Percentiles rank a stretch among this genome's conserved stretches.
Conservation (phyloP, 805 yeast genomes). For the Kuraishia piskuri region DNA sequence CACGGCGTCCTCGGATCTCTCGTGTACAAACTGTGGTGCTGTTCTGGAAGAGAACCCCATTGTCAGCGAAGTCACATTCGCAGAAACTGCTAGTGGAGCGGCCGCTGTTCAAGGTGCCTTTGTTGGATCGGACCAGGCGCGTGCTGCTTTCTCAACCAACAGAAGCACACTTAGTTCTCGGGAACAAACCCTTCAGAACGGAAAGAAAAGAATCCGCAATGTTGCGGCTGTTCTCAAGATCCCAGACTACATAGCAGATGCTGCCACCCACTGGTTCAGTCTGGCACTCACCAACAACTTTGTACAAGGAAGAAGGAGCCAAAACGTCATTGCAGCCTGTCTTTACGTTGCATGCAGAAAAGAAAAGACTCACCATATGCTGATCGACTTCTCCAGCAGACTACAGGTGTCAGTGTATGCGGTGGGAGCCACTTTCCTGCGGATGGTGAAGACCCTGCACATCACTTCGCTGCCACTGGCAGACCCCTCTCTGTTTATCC, state of each 20-base stretch:
- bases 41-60: conserved; percentile 90
- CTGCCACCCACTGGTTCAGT: conserved; percentile 85
- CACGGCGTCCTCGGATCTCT: conserved; percentile 64
- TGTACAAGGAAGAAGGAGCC: conserved; percentile 95
- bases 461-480: conserved; percentile 76
- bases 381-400: conserved; percentile 88
- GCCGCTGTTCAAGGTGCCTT: conserved; percentile 94
- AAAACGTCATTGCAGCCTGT: conserved; percentile 92
- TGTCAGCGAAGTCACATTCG: conserved; percentile 91
- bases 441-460: conserved; percentile 80
- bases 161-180: conserved; percentile 73
- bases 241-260: conserved; percentile 77
- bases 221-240: conserved; percentile 74
- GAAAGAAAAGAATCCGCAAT: conserved; percentile 66
- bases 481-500: conserved; percentile 90
- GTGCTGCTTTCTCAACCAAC: conserved; percentile 63
- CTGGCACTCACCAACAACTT: conserved; percentile 81
- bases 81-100: conserved; percentile 88
- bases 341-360: conserved; percentile 90
- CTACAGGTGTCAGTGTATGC: conserved; percentile 88
- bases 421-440: conserved; percentile 91
- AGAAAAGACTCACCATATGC: conserved; percentile 87
- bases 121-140: conserved; percentile 78
- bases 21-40: conserved; percentile 77
- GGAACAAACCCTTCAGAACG: conserved; percentile 83